These are phyloP conservation scores for Trichophyton schoenleinii DNA, from an alignment of 2,329 filamentous ascomycete genomes.

Conservation along the genomic window DNA sequence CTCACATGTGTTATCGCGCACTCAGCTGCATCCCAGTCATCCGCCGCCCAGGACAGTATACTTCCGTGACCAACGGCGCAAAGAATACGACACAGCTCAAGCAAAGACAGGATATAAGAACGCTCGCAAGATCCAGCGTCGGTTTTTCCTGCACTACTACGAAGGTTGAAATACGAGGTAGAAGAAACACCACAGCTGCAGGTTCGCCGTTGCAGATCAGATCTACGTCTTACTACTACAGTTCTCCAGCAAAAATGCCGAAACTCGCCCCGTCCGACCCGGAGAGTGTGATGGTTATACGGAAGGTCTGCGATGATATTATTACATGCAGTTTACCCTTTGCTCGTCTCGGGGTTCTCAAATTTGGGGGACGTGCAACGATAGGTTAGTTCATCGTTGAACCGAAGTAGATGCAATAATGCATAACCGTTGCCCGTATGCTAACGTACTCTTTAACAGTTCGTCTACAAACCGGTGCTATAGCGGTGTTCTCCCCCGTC, in stretches of 20 bases:
- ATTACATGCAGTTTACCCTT: constrained; percentile 57
- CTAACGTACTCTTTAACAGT: constrained; percentile 38
- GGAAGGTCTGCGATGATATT: constrained; percentile 60
- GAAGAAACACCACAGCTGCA: neutral
- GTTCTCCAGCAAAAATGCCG: constrained; percentile 3
- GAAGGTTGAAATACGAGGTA: neutral
- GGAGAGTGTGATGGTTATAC: constrained; percentile 77
- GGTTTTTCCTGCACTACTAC: neutral
- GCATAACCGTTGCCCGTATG: neutral
- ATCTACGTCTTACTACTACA: neutral
- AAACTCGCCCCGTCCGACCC: constrained; percentile 56
- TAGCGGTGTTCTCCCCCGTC: constrained; percentile 87
- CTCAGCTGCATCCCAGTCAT: neutral
- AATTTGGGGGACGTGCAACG: constrained; percentile 77
- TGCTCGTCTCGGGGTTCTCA: constrained; percentile 61
- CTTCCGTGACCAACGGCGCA: constrained; percentile 1
- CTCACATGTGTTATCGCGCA: neutral
- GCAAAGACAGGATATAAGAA: neutral
- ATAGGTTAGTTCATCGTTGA: constrained; percentile 45
- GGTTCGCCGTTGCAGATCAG: neutral
- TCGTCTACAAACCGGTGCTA: constrained; percentile 59
- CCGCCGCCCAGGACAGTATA: neutral
- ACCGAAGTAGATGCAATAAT: neutral
- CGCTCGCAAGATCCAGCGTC: neutral
- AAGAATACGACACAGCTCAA: neutral